Base-by-base conservation (phyloP, 2,329 filamentous ascomycete genomes). In the Coleophoma crateriformis region DNA sequence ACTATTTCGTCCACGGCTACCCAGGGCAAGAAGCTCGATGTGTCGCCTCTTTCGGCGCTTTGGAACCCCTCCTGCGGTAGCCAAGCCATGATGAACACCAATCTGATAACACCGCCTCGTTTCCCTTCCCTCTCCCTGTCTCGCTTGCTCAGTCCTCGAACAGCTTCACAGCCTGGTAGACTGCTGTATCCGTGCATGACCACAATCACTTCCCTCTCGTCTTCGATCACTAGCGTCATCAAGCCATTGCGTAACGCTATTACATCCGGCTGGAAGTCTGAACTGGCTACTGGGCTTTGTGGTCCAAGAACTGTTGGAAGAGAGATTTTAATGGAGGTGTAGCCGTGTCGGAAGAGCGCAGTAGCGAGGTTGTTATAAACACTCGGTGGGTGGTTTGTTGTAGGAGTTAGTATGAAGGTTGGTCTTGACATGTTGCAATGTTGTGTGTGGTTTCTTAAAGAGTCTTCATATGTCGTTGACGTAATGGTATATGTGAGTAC, bases 11-110 rank as follows among this genome's bases (percentile, higher is more conserved):
- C 27, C 27, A 27, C 27, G 27, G 27, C 27, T 27, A 27, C 27
- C 27, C 27, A 71, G 50, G 33, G 65, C 62, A 50, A 67, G 61
- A 35, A 48, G 22, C 39, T 41, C 39, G 45, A 68, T 63, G 45
- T 56, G 51, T 47, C 68, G 61, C 55, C 55, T 48, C 52, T 48
- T 22, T 48, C 53, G 37, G 50, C 38, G 37, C 37, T 50, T 45
- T 50, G 49, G 44, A 49, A 46, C 10, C 46, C 58, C 42, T 32
- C 58, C 46, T 51, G 54, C 33, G 49, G 54, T 45, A 20, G 63
- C 55, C 55, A 73, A 60, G 35, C 65, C 69, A 58, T 69, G 65
- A 73, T 67, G 2, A 68, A 67, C 47, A 70, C 69, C 49, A 67
- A 64, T 14, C 67, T 53, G 15, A 62, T 22, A 39, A 51, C 61